Evolutionary conservation across 1,139 yeast species (phyloP), one percentile per base, ranked within the genome.

Genomic region (Waltiozyma sp.): DNA sequence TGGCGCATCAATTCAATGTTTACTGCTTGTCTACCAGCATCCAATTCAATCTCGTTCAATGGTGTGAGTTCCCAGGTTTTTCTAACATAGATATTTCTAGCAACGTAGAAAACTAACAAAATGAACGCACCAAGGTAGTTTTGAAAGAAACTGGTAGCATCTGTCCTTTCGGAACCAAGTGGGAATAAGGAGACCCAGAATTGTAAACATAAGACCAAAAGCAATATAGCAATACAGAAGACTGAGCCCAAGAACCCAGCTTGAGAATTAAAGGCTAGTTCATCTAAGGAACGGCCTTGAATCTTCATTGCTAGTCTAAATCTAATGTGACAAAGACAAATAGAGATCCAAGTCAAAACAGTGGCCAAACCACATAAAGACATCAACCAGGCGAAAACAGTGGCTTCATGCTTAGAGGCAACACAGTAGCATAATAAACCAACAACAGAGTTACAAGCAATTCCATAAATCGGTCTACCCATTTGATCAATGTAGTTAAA

Each of bases 121-220:
- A 82, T 76, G 38, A 84, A 83, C 47, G 73, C 73, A 43, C 86
- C 78, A 54, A 82, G 67, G 60, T 79, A 82, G 35, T 74, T 63
- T 58, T 69, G 61, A 63, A 82, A 82, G 72, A 82, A 81, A 42
- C 56, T 66, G 24, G 58, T 53, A 11, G 87, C 84, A 58, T 63
- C 66, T 33, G 66, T 59, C 19, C 13, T 19, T 58, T 54, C 66
- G 63, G 63, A 58, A 28, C 81, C 83, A 45, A 77, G 55, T 53
- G 91, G 91, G 71, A 67, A 80, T 42, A 80, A 63, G 13, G 88
- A 85, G 48, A 79, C 65, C 84, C 84, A 80, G 63, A 77, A 76
- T 55, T 76, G 77, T 11, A 79, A 79, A 40, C 72, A 62, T 35
- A 77, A 62, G 43, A 80, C 77, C 46, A 78, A 58, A 19, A 69